Conservation (phyloP, 441 rosid genomes). For the Syzygium malaccense region DNA sequence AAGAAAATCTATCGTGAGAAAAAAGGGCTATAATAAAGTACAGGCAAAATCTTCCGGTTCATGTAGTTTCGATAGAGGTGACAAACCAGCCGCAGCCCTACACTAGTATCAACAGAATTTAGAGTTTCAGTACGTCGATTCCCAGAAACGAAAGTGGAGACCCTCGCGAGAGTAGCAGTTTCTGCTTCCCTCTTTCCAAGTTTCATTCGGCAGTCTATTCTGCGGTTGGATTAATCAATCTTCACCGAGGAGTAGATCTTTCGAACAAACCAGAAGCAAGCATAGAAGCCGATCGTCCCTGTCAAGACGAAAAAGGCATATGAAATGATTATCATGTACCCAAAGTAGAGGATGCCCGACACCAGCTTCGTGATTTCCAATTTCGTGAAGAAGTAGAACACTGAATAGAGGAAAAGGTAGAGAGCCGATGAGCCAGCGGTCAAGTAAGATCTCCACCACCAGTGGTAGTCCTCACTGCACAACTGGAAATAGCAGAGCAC, state of each 20-base stretch:
- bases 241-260: slow-evolving; percentile 92
- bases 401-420: slow-evolving; percentile 87
- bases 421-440: slow-evolving; percentile 92
- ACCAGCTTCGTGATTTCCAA: slow-evolving; percentile 85
- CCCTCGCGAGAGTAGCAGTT: neutral
- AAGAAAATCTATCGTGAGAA: neutral
- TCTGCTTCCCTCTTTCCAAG: neutral
- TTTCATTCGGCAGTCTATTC: neutral
- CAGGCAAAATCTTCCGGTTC: neutral
- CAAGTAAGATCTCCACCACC: slow-evolving; percentile 99
- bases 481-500: slow-evolving; percentile 96
- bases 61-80: neutral
- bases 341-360: slow-evolving; percentile 84
- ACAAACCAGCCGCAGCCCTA: neutral
- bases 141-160: neutral
- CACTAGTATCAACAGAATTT: neutral
- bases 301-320: slow-evolving; percentile 89
- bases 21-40: neutral
- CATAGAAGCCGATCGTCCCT: slow-evolving; percentile 88
- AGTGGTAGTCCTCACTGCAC: slow-evolving; percentile 88
- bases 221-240: slow-evolving; percentile 46
- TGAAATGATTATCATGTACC: slow-evolving; percentile 78
- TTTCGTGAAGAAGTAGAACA: slow-evolving; percentile 93
- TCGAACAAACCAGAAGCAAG: slow-evolving; percentile 93
- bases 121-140: neutral